Conservation (phyloP, 129 eudicot species). For the Logfia minima region DNA sequence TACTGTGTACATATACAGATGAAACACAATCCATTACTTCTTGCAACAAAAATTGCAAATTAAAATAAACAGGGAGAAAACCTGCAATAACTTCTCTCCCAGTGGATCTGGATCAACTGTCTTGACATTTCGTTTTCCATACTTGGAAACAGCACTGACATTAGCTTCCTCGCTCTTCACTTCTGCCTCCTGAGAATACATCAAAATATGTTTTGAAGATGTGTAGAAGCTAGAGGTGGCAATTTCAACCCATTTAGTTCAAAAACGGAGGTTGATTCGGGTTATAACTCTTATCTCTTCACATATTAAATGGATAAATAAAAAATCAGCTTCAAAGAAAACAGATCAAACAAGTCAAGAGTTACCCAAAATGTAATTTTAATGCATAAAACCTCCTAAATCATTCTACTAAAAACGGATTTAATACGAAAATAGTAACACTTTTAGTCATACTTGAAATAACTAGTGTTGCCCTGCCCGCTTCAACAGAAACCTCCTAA, state of each 20-base stretch:
- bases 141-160: slow-evolving; percentile 52
- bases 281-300: not conserved
- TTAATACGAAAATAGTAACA: not conserved
- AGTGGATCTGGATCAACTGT: slow-evolving; percentile 88
- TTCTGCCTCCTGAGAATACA: slow-evolving; percentile 75
- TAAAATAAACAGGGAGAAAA: slow-evolving; percentile 17
- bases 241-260: not conserved
- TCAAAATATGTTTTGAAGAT: slow-evolving; percentile 12
- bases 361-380: not conserved
- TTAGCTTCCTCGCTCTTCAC: slow-evolving; percentile 77
- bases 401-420: not conserved
- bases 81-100: slow-evolving; percentile 94
- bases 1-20: not conserved
- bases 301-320: no score
- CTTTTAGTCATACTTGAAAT: no score
- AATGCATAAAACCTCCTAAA: not conserved
- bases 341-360: not conserved
- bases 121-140: slow-evolving; percentile 69
- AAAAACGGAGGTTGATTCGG: not conserved
- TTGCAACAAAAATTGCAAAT: not conserved
- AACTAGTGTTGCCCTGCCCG: not conserved
- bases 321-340: not conserved
- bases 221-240: not conserved
- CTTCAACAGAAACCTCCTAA: no score
- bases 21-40: not conserved